Evolutionary conservation across 371 early-diverging fungal species (phyloP).

Genomic region (Mortierella polycephala): DNA sequence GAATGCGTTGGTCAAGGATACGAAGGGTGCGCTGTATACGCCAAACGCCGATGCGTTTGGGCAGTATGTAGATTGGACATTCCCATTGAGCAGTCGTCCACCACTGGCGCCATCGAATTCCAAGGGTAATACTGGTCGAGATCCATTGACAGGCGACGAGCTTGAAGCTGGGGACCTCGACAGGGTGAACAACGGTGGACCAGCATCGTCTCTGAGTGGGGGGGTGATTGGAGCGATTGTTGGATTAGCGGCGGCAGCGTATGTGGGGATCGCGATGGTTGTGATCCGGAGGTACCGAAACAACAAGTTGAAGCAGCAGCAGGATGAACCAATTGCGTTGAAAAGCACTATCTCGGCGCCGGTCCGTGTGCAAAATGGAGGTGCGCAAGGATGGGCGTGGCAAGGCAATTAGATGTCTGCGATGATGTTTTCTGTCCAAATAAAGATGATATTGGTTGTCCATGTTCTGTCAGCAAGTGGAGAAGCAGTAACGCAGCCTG

Average conservation of each 20-base stretch:
- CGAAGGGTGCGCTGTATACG: conserved; percentile 12
- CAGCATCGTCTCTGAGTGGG: background rate
- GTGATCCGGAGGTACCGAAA: conserved; percentile 16
- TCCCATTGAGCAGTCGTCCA: conserved; percentile 28
- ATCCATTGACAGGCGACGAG: conserved; percentile 23
- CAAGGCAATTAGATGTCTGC: background rate
- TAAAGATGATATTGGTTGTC: too few relatives aligned
- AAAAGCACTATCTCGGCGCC: conserved; percentile 41
- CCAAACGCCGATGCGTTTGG: conserved; percentile 22
- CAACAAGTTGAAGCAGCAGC: conserved; percentile 13
- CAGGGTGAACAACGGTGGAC: background rate
- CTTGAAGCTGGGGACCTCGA: background rate
- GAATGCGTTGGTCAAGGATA: conserved; percentile 15
- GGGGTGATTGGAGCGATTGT: conserved; percentile 35
- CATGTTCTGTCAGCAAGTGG: too few relatives aligned
- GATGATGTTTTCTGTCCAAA: too few relatives aligned
- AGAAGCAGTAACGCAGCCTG: too few relatives aligned
- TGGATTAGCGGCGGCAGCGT: conserved; percentile 27
- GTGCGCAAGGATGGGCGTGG: conserved; percentile 44
- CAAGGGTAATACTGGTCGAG: background rate
- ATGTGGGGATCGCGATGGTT: conserved; percentile 38
- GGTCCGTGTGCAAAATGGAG: conserved; percentile 5
- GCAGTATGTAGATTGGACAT: conserved; percentile 33
- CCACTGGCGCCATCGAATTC: conserved; percentile 1
- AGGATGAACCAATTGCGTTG: background rate